Conservation (phyloP, 257 asterid species). For the Apocynum venetum region DNA sequence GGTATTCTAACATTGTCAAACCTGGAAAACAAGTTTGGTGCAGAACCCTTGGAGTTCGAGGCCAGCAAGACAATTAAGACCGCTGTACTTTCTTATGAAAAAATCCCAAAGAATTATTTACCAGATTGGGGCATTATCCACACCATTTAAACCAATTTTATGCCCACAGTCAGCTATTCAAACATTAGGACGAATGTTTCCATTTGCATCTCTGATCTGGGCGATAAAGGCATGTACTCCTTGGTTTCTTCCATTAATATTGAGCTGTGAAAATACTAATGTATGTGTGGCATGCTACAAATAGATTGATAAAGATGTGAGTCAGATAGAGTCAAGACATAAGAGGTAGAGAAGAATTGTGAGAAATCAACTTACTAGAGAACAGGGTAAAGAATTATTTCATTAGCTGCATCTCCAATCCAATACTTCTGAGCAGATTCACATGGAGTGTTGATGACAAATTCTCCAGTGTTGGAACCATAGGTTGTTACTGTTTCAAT, state of each 20-base stretch:
- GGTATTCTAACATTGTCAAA: slow-evolving; percentile 93
- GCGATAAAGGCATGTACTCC: slow-evolving; percentile 97
- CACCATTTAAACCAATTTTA: slow-evolving; percentile 96
- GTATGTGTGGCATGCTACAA: slow-evolving; percentile 93
- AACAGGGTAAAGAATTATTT: slow-evolving; percentile 19
- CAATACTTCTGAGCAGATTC: slow-evolving; percentile 99
- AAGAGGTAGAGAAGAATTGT: slow-evolving; percentile 1
- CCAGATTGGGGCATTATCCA: slow-evolving; percentile 97
- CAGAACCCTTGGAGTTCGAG: not conserved
- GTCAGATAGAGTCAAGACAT: not conserved
- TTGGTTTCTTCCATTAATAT: slow-evolving; percentile 64
- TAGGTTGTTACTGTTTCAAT: slow-evolving; percentile 85
- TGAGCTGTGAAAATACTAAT: slow-evolving; percentile 85
- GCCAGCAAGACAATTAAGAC: not conserved
- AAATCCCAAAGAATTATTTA: not conserved
- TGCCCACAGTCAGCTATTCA: slow-evolving; percentile 94
- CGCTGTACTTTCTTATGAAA: not conserved
- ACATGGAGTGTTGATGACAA: slow-evolving; percentile 83
- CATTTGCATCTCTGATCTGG: slow-evolving; percentile 82
- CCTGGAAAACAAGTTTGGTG: slow-evolving; percentile 41
- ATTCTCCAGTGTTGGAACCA: slow-evolving; percentile 73
- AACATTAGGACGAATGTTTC: slow-evolving; percentile 70
- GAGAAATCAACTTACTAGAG: not conserved
- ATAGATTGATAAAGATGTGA: slow-evolving; percentile 3
- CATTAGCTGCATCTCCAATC: slow-evolving; percentile 99